Percentiles rank a stretch among this genome's conserved stretches.
phyloP scores from a whole-genome alignment of 306 rosid genomes.

The Aeschynomene evenia region DNA sequence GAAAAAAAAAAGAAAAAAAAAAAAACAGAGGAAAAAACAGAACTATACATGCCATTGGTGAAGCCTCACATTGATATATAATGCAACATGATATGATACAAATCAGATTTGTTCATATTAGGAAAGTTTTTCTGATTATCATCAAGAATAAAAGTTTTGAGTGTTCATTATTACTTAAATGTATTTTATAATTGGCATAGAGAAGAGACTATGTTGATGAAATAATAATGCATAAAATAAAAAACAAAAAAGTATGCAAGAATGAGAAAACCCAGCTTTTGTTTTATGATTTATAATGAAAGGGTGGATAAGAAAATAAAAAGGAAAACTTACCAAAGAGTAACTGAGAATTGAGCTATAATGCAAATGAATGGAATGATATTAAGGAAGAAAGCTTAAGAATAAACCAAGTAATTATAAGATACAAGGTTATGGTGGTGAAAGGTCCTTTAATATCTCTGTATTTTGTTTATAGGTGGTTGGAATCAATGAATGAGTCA shows the following conservation, averaged over 20 bases:
- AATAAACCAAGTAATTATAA: background rate
- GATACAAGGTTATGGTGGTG: background rate
- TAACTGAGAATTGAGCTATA: constrained; percentile 31
- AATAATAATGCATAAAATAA: constrained; percentile 16
- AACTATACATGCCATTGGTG: background rate
- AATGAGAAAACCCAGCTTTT: constrained; percentile 21
- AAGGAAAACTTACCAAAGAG: constrained; percentile 33
- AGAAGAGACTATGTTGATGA: background rate
- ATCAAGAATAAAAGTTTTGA: background rate
- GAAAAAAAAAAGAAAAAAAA: too few relatives aligned
- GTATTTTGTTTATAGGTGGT: constrained; percentile 20
- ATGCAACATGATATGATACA: background rate
- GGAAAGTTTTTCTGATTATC: too few relatives aligned
- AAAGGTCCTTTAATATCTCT: constrained; percentile 2
- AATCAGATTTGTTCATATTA: constrained; percentile 23
- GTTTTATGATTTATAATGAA: constrained; percentile 24
- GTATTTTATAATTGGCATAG: too few relatives aligned
- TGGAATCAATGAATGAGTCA: constrained; percentile 23
- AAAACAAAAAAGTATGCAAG: background rate
- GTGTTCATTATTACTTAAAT: too few relatives aligned
- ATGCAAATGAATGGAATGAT: constrained; percentile 30
- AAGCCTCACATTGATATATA: background rate
- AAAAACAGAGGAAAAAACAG: too few relatives aligned
- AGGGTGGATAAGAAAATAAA: background rate
- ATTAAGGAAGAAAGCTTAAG: background rate